phyloP scores from a whole-genome alignment of 1,284 basidiomycete genomes.

The Xerocomus minutiporus region DNA sequence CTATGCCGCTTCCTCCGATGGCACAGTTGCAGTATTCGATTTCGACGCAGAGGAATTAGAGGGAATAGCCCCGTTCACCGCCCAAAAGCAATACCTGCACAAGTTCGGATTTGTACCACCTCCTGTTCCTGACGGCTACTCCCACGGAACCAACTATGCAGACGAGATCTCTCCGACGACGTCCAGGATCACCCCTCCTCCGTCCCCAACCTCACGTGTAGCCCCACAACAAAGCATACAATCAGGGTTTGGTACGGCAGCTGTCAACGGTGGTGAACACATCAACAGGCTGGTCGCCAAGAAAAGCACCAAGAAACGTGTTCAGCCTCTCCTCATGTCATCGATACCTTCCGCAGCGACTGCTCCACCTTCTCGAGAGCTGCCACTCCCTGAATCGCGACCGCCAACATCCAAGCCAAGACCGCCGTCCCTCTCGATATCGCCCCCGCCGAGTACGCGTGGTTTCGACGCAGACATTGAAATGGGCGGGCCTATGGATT shows the following conservation, averaged over 20 bases:
- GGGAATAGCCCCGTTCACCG: constrained; percentile 71
- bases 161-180: constrained; percentile 15
- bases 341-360: constrained; percentile 37
- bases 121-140: constrained; percentile 62
- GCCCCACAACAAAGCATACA: constrained; percentile 32
- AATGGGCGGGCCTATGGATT: constrained; percentile 28
- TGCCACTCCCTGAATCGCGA: constrained; percentile 14
- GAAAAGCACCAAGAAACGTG: constrained; percentile 67
- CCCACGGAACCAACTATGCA: constrained; percentile 43
- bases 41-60: constrained; percentile 82
- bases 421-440: constrained; percentile 25
- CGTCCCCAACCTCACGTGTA: constrained; percentile 38
- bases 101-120: constrained; percentile 73
- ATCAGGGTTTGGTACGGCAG: constrained; percentile 37
- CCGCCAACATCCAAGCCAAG: constrained; percentile 15
- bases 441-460: constrained; percentile 25
- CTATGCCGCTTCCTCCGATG: constrained; percentile 95
- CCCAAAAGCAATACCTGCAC: constrained; percentile 72
- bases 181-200: constrained; percentile 47
- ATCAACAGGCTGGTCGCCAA: constrained; percentile 73
- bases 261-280: constrained; percentile 46
- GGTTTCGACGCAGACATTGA: constrained; percentile 33
- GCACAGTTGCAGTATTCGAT: constrained; percentile 83
- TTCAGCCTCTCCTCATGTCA: constrained; percentile 45
- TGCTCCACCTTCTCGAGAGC: constrained; percentile 13